A percentile compares a stretch with the other conserved stretches of the same genome.
phyloP scores from a whole-genome alignment of 2,329 filamentous ascomycete species.

The Septoria linicola region DNA sequence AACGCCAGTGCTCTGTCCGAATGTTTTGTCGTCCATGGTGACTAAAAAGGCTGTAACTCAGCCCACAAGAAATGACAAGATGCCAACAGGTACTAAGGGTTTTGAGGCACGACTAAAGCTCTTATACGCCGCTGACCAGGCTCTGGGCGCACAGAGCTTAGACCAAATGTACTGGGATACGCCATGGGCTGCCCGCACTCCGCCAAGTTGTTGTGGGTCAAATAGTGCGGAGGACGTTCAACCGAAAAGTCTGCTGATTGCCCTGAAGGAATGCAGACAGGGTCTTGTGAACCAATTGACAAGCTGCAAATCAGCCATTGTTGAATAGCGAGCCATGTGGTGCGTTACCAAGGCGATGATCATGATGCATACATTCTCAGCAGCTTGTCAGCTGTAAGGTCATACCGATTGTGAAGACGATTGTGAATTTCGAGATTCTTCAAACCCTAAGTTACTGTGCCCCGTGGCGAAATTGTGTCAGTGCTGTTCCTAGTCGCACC shows the following conservation, averaged over 20 bases:
- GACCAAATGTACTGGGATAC: neutral
- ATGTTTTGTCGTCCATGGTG: conserved; percentile 9
- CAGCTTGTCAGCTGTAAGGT: neutral
- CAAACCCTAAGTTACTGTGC: too few relatives aligned
- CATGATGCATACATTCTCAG: conserved; percentile 1
- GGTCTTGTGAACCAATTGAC: neutral
- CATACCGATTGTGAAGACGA: neutral
- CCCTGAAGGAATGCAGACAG: conserved; percentile 3
- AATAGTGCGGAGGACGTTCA: conserved; percentile 5
- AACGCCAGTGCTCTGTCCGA: neutral
- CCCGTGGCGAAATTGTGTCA: too few relatives aligned
- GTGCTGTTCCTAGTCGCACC: neutral
- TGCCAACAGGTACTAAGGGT: conserved; percentile 5
- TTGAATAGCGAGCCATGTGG: neutral
- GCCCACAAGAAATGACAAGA: conserved; percentile 11
- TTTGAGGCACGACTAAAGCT: conserved; percentile 4
- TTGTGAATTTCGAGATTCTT: too few relatives aligned
- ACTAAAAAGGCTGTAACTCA: neutral
- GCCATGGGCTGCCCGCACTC: conserved; percentile 4
- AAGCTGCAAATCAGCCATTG: conserved; percentile 8
- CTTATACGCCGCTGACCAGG: conserved; percentile 1
- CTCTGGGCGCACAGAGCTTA: conserved; percentile 6
- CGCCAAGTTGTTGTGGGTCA: conserved; percentile 8
- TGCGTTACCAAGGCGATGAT: conserved; percentile 7
- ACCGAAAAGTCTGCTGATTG: too few relatives aligned